Conservation (phyloP, 192 early-diverging fungal species). For the Coemansia interrupta region DNA sequence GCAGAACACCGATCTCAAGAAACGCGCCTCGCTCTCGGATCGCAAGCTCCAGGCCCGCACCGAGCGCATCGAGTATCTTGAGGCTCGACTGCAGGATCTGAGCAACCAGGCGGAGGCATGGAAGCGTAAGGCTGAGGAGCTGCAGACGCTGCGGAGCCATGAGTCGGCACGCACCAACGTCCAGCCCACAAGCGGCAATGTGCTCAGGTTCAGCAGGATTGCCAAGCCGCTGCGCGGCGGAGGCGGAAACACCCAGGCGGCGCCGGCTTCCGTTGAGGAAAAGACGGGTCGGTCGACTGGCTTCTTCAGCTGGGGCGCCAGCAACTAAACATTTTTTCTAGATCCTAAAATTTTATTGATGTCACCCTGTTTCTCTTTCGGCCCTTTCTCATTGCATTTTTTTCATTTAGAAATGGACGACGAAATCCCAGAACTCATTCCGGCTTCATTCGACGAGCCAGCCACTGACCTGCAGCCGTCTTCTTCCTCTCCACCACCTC, state of each 20-base stretch:
- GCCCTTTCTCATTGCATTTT: slow-evolving; percentile 1
- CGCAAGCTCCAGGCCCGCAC: slow-evolving; percentile 89
- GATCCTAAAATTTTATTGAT: background rate
- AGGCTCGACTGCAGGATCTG: slow-evolving; percentile 65
- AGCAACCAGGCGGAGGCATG: slow-evolving; percentile 82
- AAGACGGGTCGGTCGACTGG: slow-evolving; percentile 31
- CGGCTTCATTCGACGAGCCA: background rate
- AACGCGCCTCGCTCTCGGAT: slow-evolving; percentile 83
- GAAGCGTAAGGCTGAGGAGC: slow-evolving; percentile 64
- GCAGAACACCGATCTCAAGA: slow-evolving; percentile 94
- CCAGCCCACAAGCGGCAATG: slow-evolving; percentile 22
- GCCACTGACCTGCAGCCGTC: slow-evolving; percentile 7
- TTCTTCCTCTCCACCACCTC: background rate
- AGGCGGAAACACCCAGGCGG: slow-evolving; percentile 41
- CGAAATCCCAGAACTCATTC: slow-evolving; percentile 41
- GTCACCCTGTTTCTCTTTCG: slow-evolving; percentile 1
- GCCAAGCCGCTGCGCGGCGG: slow-evolving; percentile 92
- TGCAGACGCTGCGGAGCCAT: slow-evolving; percentile 53
- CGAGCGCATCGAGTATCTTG: slow-evolving; percentile 90
- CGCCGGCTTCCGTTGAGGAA: slow-evolving; percentile 16
- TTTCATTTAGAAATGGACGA: slow-evolving; percentile 19
- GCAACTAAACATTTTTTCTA: background rate
- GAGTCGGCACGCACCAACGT: slow-evolving; percentile 16
- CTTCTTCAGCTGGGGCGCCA: slow-evolving; percentile 45
- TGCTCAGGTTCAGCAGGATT: slow-evolving; percentile 69